Base-by-base conservation (phyloP, 169 alveolate genomes). In the Theileria luwenshuni region DNA sequence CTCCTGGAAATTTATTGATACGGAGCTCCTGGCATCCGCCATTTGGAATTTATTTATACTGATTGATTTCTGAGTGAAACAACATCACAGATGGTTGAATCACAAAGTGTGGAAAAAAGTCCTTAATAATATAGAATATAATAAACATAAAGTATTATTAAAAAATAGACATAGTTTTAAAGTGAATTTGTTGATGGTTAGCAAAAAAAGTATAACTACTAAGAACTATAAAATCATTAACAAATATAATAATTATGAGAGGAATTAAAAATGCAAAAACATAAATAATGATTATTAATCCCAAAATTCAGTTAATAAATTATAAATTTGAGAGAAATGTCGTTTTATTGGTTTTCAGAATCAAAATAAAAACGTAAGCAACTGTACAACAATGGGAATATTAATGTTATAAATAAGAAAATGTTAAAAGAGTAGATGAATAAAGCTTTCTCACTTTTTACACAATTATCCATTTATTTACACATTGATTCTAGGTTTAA, bases 21-120 rank as follows among this genome's bases (percentile, higher is more conserved):
- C 87, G 30, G 71, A 60, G n/a, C 87, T 74, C 47, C 41, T 79
- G 52, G 74, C 33, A 49, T 79, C 87, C 32, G 87, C 83, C 87
- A 79, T 79, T 47, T 35, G n/a, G 19, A 47, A 32, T 41, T 21
- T 45, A 59, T 28, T 47, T 27, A 61, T 59, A 63, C 74, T 68
- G 47, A 49, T 27, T 32, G 27, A 41, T 41, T 27, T 35, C 63
- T 51, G 15, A 25, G 3, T 25, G 61, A 25, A 1, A 51, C 61
- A 51, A 51, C 61, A 51, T 51, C 61, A 51, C 61, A 51, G 41
- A 51, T 25, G 12, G 61, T 25, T n/a, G 7, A 30, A 51, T 51
- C 23, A 51, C 23, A 35, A 7, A 17, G 23, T 51, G 61, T 51
- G 61, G 15, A 17, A 2, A 51, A 51, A 51, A 51, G 23, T 51